Percentiles rank a stretch among this genome's conserved stretches.
phyloP scores from a whole-genome alignment of 164 flowering plant species.

The Aristolochia californica region DNA sequence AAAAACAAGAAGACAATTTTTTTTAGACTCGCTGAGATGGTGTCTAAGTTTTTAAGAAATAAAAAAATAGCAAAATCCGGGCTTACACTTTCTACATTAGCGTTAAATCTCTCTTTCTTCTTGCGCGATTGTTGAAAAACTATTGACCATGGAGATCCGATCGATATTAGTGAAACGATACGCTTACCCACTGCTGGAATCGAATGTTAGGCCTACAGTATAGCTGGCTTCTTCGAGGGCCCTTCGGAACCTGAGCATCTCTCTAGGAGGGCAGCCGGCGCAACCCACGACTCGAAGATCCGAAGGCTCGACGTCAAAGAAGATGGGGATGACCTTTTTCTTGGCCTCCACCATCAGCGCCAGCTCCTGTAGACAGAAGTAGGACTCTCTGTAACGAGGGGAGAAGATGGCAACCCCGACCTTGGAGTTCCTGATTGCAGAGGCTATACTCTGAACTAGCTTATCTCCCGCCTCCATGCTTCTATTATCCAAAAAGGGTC shows the following conservation, averaged over 20 bases:
- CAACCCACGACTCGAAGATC: conserved; percentile 29
- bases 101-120: no score
- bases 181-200: conserved; percentile 30
- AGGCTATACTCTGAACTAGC: conserved; percentile 30
- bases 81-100: no score
- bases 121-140: no score
- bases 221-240: conserved; percentile 33
- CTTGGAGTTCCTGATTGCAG: conserved; percentile 27
- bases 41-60: no score
- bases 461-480: conserved; percentile 63
- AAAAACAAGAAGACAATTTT: no score
- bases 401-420: conserved; percentile 57
- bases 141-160: no score
- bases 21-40: no score
- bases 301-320: conserved; percentile 54
- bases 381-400: conserved; percentile 46
- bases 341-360: conserved; percentile 38
- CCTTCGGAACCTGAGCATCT: conserved; percentile 17
- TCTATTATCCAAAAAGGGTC: conserved; percentile 47
- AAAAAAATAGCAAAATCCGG: no score
- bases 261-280: conserved; percentile 15
- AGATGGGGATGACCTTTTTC: conserved; percentile 51
- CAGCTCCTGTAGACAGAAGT: conserved; percentile 59
- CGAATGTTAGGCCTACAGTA: conserved; percentile 32
- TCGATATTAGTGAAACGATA: no score